Percentiles rank a stretch among this genome's conserved stretches.
Evolutionary conservation across 768 basidiomycete genomes (phyloP).

Genomic region (Boletus rubescentipes): DNA sequence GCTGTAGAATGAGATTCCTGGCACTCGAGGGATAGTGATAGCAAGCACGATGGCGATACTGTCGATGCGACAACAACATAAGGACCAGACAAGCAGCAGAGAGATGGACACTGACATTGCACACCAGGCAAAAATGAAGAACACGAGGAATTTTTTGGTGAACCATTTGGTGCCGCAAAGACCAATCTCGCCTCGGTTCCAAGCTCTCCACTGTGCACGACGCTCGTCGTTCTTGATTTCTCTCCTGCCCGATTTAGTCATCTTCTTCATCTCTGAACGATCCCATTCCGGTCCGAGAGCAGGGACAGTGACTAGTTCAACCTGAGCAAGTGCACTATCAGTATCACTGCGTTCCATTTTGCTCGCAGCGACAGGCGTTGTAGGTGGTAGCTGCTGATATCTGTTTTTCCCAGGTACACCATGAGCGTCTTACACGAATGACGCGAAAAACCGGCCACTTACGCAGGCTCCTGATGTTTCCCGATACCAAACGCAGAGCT

Average conservation of each 20-base stretch:
- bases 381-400: slow-evolving; percentile 45
- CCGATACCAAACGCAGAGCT: slow-evolving; percentile 56
- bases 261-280: slow-evolving; percentile 69
- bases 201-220: slow-evolving; percentile 64
- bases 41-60: slow-evolving; percentile 71
- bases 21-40: slow-evolving; percentile 83
- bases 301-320: slow-evolving; percentile 91
- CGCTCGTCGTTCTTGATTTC: slow-evolving; percentile 59
- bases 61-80: neutral
- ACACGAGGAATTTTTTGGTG: slow-evolving; percentile 70
- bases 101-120: slow-evolving; percentile 42
- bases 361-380: slow-evolving; percentile 18
- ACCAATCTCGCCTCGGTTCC: slow-evolving; percentile 78
- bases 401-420: slow-evolving; percentile 26
- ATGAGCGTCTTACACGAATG: slow-evolving; percentile 3
- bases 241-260: slow-evolving; percentile 69
- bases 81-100: neutral
- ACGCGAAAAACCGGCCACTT: slow-evolving; percentile 22
- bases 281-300: slow-evolving; percentile 91
- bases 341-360: slow-evolving; percentile 39
- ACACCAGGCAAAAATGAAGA: slow-evolving; percentile 61
- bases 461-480: slow-evolving; percentile 47
- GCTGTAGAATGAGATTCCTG: slow-evolving; percentile 62
- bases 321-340: slow-evolving; percentile 42
- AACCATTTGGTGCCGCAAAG: slow-evolving; percentile 73